These are phyloP conservation scores for Suhomyces yuchorum DNA, from an alignment of 1,139 yeast genomes.

Conservation along the genomic window DNA sequence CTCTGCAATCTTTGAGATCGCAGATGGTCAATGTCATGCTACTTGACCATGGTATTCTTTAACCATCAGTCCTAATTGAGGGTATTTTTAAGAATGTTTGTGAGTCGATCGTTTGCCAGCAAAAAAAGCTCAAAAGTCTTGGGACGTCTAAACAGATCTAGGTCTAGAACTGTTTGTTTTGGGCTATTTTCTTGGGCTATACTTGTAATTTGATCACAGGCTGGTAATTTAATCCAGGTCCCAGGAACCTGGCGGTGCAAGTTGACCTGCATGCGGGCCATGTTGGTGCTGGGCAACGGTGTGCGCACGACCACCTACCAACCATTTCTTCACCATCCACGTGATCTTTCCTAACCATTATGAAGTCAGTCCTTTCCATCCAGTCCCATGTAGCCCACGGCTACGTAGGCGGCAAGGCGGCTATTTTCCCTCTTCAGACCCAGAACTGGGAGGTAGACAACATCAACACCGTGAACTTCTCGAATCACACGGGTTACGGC, in stretches of 20 bases:
- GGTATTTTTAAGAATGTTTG: background rate
- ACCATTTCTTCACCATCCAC: background rate
- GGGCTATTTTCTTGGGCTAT: background rate
- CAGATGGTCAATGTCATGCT: background rate
- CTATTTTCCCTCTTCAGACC: constrained; percentile 45
- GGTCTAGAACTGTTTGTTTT: background rate
- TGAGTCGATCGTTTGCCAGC: background rate
- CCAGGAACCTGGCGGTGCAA: background rate
- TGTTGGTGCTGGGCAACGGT: too few relatives aligned
- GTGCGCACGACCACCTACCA: too few relatives aligned
- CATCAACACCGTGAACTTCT: constrained; percentile 44
- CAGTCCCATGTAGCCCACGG: constrained; percentile 52
- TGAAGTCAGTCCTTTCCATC: constrained; percentile 33
- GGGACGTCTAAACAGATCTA: background rate
- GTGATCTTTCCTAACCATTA: constrained; percentile 4
- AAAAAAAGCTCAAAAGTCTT: background rate
- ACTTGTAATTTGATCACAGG: background rate
- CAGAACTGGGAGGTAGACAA: constrained; percentile 50
- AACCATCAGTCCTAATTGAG: background rate
- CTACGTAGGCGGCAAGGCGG: constrained; percentile 48
- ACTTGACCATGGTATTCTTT: background rate
- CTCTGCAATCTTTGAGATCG: background rate
- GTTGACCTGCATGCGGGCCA: too few relatives aligned
- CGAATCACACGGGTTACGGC: constrained; percentile 53
- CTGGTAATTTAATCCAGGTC: background rate